Percentiles rank a stretch among this genome's conserved stretches.
Conservation (phyloP, 441 rosid genomes). For the Syzygium syzygioides region DNA sequence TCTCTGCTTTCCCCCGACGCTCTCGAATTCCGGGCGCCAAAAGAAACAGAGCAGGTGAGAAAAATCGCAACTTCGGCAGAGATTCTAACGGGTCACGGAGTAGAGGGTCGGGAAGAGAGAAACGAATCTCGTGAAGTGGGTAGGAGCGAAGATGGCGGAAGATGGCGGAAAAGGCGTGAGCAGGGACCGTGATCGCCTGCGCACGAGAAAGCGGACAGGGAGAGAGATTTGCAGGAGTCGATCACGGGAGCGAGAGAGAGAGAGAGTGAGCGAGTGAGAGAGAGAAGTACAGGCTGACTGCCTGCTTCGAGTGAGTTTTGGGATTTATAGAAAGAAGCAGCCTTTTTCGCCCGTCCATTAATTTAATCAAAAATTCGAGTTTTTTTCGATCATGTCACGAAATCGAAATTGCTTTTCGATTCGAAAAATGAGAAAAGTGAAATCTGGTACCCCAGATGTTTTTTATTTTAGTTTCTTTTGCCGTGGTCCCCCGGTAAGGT, state of each 20-base stretch:
- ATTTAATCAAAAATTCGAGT: too few species aligned
- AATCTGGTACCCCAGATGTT: background rate
- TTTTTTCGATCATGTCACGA: background rate
- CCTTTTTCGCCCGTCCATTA: too few species aligned
- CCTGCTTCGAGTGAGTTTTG: background rate
- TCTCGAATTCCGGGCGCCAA: background rate
- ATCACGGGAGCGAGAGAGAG: background rate
- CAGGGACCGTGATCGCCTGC: background rate
- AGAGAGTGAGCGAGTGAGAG: background rate
- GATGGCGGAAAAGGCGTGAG: background rate
- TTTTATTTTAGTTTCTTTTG: background rate
- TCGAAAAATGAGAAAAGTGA: fast-evolving
- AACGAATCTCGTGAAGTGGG: background rate
- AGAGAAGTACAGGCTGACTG: background rate
- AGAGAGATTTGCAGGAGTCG: background rate
- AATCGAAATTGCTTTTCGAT: background rate
- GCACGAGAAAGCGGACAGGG: background rate
- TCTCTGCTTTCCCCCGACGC: background rate
- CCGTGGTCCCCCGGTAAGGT: background rate
- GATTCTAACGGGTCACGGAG: background rate
- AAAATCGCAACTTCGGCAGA: background rate
- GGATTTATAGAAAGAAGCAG: background rate
- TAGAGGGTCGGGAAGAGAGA: background rate
- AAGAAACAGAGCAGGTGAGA: background rate
- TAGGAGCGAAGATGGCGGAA: background rate